Evolutionary conservation across 1,284 basidiomycete species (phyloP).

Genomic region (Chiua sp.): DNA sequence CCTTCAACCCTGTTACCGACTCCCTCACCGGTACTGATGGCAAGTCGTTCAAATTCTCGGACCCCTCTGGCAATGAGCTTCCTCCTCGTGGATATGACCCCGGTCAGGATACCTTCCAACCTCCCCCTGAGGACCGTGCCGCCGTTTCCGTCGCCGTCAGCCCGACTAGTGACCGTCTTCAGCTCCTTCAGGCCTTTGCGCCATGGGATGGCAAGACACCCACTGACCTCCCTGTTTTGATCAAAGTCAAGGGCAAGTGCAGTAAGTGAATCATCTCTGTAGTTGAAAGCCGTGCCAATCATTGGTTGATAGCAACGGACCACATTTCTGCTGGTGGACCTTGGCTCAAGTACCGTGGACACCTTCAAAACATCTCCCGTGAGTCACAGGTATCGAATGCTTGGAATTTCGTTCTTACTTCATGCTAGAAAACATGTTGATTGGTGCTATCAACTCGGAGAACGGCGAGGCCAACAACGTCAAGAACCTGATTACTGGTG

Average conservation of each 20-base stretch:
- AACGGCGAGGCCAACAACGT: conserved; percentile 97
- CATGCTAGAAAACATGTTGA: conserved; percentile 88
- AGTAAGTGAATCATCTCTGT: conserved; percentile 52
- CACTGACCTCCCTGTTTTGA: conserved; percentile 88
- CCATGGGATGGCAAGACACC: conserved; percentile 96
- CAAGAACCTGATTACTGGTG: conserved; percentile 90
- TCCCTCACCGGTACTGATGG: conserved; percentile 89
- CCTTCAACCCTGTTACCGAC: conserved; percentile 98
- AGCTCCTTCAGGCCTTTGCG: conserved; percentile 91
- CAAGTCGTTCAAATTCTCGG: conserved; percentile 97
- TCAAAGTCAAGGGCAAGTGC: conserved; percentile 99
- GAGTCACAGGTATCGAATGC: conserved; percentile 29
- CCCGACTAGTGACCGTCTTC: conserved; percentile 93
- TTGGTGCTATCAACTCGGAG: conserved; percentile 95
- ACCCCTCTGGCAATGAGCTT: conserved; percentile 90
- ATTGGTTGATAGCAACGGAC: conserved; percentile 63
- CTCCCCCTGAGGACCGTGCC: conserved; percentile 88
- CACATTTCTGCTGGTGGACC: conserved; percentile 97
- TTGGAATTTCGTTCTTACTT: conserved; percentile 1
- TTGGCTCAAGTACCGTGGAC: conserved; percentile 99
- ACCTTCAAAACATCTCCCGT: conserved; percentile 98
- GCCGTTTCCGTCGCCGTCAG: conserved; percentile 87
- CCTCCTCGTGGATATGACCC: conserved; percentile 96
- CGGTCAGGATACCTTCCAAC: conserved; percentile 97
- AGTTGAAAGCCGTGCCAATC: not conserved